phyloP scores from a whole-genome alignment of 768 basidiomycete species.

The Hygrocybe coccinea region DNA sequence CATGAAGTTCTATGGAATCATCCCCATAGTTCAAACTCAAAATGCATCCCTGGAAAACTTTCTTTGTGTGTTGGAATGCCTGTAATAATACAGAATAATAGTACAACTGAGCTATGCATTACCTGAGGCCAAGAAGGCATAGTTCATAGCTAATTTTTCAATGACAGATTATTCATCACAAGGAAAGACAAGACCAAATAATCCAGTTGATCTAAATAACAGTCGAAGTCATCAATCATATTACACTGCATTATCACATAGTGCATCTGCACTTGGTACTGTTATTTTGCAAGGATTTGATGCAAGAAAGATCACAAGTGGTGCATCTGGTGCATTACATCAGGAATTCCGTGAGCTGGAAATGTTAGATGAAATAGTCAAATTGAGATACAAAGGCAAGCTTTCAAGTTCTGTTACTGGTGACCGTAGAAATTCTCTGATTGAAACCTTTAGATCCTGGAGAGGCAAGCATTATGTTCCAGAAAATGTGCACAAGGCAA shows the following conservation, averaged over 20 bases:
- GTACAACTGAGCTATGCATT: constrained; percentile 27
- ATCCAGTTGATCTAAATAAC: constrained; percentile 24
- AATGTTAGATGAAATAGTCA: constrained; percentile 21
- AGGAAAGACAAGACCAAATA: constrained; percentile 20
- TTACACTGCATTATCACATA: background rate
- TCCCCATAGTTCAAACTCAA: no score
- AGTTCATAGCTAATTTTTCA: constrained; percentile 27
- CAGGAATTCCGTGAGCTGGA: constrained; percentile 21
- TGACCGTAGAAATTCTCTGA: background rate
- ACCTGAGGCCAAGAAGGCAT: constrained; percentile 29
- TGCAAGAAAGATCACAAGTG: constrained; percentile 13
- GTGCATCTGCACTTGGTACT: constrained; percentile 14
- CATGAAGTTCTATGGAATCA: no score
- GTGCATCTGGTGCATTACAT: constrained; percentile 11
- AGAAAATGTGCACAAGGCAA: background rate
- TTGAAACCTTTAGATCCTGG: background rate
- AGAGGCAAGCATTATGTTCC: constrained; percentile 7
- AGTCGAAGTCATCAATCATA: constrained; percentile 1
- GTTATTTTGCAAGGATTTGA: constrained; percentile 26
- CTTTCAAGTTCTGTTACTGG: constrained; percentile 1
- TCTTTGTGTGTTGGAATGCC: no score
- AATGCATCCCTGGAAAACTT: no score
- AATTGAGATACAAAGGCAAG: constrained; percentile 10
- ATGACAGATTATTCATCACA: constrained; percentile 29
- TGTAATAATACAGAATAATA: constrained; percentile 25